Base-by-base conservation (phyloP, 495 filamentous ascomycete species). In the Penicillium waksmanii region DNA sequence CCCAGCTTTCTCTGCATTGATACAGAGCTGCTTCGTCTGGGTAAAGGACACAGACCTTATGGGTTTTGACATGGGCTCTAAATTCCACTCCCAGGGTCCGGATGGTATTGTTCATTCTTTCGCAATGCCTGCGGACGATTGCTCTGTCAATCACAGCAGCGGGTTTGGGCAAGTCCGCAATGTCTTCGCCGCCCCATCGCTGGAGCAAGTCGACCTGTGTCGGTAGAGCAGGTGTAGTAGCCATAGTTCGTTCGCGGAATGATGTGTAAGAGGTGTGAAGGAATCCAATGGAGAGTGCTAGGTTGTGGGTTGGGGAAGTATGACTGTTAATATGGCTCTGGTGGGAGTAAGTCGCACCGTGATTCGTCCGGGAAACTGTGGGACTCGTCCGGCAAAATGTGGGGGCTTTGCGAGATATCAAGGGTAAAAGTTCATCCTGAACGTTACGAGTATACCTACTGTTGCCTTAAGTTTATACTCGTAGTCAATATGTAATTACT, bases 41-140 rank as follows among this genome's bases (percentile, higher is more conserved):
- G n/a, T 15, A 23, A 13, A 48, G 19, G 15, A 19, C 19, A 38
- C 66, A 49, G 68, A 88, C 91, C 75, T 96, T 96, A 68, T 96
- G 92, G 21, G 90, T 90, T 66, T 96, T 96, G 55, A 95, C 85
- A 72, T 96, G 92, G 6, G 89, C 86, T 55, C 92, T 77, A 76
- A 93, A 96, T 23, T 81, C 82, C 21, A 94, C 77, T 1, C 78
- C 79, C 5, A 94, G 77, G 35, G 68, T 61, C 46, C 80, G 66
- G 5, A 82, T 80, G 0, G 89, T 84, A 51, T 86, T 74, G 13
- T 92, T 82, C 88, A 96, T 94, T 51, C 84, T 76, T 56, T 78
- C 71, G 70, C 91, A 96, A 66, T 96, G 93, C 15, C 77, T 75
- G 33, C 80, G 75, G 33, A 93, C 72, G 48, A 90, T 86, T 25